phyloP scores from a whole-genome alignment of 495 filamentous ascomycete genomes.

The Talaromyces nanjingensis region DNA sequence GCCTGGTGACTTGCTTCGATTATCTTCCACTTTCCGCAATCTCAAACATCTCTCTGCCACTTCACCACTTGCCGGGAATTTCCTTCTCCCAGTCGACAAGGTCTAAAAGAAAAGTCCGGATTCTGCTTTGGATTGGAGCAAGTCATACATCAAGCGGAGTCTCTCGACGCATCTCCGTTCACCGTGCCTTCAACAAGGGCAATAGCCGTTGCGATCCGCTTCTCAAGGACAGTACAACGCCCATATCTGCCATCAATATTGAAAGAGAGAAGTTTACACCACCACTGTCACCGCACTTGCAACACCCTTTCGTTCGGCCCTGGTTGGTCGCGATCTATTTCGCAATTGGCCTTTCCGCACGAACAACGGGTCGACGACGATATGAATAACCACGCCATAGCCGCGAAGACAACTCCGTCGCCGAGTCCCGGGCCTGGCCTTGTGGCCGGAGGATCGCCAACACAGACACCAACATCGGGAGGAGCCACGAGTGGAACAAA shows the following conservation, averaged over 20 bases:
- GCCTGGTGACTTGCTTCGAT: background rate
- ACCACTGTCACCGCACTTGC: background rate
- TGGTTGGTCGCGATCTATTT: slow-evolving; percentile 1
- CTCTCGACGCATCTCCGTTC: background rate
- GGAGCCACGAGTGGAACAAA: slow-evolving; percentile 49
- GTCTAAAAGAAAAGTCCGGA: background rate
- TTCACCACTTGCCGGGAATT: background rate
- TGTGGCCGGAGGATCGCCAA: background rate
- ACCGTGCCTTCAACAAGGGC: background rate
- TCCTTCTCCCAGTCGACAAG: background rate
- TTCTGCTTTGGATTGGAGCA: background rate
- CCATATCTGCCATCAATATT: background rate
- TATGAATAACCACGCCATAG: background rate
- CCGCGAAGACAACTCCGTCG: slow-evolving; percentile 25
- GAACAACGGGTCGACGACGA: background rate
- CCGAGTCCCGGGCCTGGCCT: background rate
- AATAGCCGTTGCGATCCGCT: background rate
- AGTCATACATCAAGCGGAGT: background rate
- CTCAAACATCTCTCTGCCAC: too few species aligned
- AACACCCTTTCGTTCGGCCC: background rate
- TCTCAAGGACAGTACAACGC: background rate
- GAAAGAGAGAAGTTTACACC: background rate
- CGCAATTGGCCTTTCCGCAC: slow-evolving; percentile 21
- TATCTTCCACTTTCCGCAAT: background rate
- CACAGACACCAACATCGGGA: slow-evolving; percentile 13